These are phyloP conservation scores for Cytospora paraplurivora DNA, from an alignment of 2,329 filamentous ascomycete species.

Conservation along the genomic window DNA sequence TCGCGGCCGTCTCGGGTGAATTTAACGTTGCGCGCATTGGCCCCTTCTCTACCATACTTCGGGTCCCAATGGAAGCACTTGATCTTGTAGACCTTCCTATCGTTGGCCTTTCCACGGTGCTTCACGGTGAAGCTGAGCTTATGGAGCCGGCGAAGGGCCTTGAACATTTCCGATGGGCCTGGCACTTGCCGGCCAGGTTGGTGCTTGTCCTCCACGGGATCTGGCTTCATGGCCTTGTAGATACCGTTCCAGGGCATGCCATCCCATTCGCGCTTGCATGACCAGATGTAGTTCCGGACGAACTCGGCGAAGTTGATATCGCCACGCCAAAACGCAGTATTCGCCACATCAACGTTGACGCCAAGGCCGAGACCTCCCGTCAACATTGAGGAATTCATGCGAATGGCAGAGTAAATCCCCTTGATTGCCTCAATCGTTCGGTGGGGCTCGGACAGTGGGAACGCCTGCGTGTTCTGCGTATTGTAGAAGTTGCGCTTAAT, in stretches of 20 bases:
- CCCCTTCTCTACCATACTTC: constrained; percentile 48
- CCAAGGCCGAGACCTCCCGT: constrained; percentile 63
- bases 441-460: constrained; percentile 55
- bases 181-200: neutral
- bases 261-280: constrained; percentile 32
- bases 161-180: constrained; percentile 54
- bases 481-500: constrained; percentile 87
- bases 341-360: constrained; percentile 88
- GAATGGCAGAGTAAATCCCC: constrained; percentile 84
- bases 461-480: constrained; percentile 45
- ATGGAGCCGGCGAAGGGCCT: constrained; percentile 54
- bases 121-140: constrained; percentile 59
- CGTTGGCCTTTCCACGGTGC: constrained; percentile 52
- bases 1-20: constrained; percentile 58
- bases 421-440: constrained; percentile 71
- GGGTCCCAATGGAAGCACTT: constrained; percentile 52
- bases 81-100: constrained; percentile 54
- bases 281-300: constrained; percentile 35
- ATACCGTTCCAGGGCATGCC: constrained; percentile 11
- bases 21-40: constrained; percentile 52
- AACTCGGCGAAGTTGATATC: constrained; percentile 44
- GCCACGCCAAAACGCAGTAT: constrained; percentile 80
- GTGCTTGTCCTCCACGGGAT: neutral
- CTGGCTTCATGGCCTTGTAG: constrained; percentile 21
- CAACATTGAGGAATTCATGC: constrained; percentile 60